Evolutionary conservation across 345 rosid species (phyloP), one percentile per base, ranked within the genome.

Genomic region (Aurinia saxatilis): DNA sequence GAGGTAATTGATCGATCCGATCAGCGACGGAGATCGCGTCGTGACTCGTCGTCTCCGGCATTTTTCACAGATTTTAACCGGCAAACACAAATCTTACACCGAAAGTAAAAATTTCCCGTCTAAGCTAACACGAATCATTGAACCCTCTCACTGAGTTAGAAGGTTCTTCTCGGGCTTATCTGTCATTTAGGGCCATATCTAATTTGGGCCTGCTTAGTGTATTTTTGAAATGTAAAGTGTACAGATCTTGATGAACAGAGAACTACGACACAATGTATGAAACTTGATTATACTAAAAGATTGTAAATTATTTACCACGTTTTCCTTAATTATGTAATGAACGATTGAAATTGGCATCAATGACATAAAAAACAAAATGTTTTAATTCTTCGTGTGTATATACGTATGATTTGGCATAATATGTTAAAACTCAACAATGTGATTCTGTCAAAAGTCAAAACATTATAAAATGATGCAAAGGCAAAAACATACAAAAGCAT

Each of bases 1-100:
- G 84, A 5, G 90, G 91, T 52, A 84, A 80, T 53, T 79, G 77
- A 48, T 79, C 63, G 65, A 62, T 65, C 66, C 79, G 90, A 79
- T 85, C 82, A 45, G 70, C 34, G 63, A 68, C 6, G 30, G 72
- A 55, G 50, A 58, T 57, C 31, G 66, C 60, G 50, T 66, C 67
- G 58, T 38, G 73, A 40, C 71, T 61, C 55, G 77, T 61, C 55
- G 77, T 55, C 72, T 70, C 82, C 42, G 78, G 65, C 90, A 81
- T 84, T 44, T 61, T 73, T 36, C 63, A 55, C 1, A 46, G 54
- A 18, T 39, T 70, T 64, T 9, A 71, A 56, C 25, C 58, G 69
- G 68, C 1, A 56, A 70, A 55, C 45, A 21, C 69, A 47, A 47
- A 29, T n/a, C 37, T 60, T 41, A 21, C 17, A 50, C 70, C 37